A percentile compares a stretch with the other conserved stretches of the same genome.
These are phyloP conservation scores for Limnomonas spitsbergensis DNA, from an alignment of 139 green algal species.

Conservation along the genomic window DNA sequence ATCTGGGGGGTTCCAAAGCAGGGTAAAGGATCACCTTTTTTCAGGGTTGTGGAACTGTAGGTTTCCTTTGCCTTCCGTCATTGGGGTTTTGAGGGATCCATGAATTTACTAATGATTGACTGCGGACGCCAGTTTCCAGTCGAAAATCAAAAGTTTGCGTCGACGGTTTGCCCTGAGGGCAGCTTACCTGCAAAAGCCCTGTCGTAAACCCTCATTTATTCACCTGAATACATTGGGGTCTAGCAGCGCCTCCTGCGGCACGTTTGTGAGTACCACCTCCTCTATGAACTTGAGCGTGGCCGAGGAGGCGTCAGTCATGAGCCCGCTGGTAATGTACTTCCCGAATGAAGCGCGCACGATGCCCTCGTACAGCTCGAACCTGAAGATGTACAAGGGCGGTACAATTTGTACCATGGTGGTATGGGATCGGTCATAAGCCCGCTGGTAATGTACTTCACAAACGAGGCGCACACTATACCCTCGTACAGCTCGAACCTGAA, in stretches of 20 bases:
- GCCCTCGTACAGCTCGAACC: conserved; percentile 51
- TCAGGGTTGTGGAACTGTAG: too few relatives aligned
- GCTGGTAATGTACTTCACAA: conserved; percentile 43
- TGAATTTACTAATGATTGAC: too few relatives aligned
- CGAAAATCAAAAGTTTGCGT: too few relatives aligned
- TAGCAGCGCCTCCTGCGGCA: conserved; percentile 32
- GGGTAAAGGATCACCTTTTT: too few relatives aligned
- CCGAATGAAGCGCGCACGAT: conserved; percentile 38
- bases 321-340: conserved; percentile 39
- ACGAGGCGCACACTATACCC: conserved; percentile 36
- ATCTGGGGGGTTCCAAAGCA: too few relatives aligned
- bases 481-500: conserved; percentile 53
- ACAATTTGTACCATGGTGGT: not conserved
- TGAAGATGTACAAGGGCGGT: too few relatives aligned
- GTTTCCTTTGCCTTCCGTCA: too few relatives aligned
- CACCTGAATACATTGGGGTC: conserved; percentile 43
- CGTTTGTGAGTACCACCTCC: conserved; percentile 17
- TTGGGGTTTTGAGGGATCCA: too few relatives aligned
- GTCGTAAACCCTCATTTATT: too few relatives aligned
- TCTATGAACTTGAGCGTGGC: conserved; percentile 2
- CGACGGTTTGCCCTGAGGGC: too few relatives aligned
- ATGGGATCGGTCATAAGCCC: not conserved
- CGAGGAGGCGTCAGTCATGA: conserved; percentile 3
- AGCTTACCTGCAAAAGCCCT: too few relatives aligned
- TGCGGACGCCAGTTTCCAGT: too few relatives aligned